These are phyloP conservation scores for Geotrichum phurueaensis DNA, from an alignment of 1,139 yeast species.

Conservation along the genomic window DNA sequence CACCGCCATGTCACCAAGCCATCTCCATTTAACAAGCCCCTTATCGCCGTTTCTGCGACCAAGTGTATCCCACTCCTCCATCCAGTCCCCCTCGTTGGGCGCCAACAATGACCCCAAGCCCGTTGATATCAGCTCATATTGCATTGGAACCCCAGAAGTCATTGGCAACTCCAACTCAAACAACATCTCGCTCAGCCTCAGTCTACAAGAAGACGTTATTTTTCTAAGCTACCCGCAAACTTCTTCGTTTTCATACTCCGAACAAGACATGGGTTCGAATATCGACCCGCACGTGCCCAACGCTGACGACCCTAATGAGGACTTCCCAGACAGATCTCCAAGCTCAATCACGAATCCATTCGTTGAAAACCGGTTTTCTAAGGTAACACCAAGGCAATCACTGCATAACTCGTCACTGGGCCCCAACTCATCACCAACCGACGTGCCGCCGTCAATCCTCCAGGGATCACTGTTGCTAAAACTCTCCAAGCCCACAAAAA, in stretches of 20 bases:
- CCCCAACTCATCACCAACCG: conserved; percentile 24
- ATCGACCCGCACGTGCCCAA: neutral
- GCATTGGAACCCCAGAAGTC: conserved; percentile 33
- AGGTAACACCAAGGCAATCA: neutral
- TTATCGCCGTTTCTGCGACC: neutral
- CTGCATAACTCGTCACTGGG: conserved; percentile 9
- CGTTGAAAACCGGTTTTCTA: neutral
- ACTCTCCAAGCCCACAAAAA: conserved; percentile 63
- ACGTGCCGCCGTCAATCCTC: conserved; percentile 65
- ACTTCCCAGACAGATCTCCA: conserved; percentile 13
- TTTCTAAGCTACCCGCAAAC: conserved; percentile 28
- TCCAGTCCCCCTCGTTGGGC: neutral
- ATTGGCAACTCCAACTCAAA: conserved; percentile 30
- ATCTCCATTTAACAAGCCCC: neutral
- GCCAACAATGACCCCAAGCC: neutral
- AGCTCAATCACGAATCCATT: conserved; percentile 5
- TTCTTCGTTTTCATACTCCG: conserved; percentile 23
- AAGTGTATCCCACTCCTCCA: neutral
- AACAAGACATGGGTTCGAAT: conserved; percentile 21
- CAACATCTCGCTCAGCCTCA: conserved; percentile 30
- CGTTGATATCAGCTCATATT: conserved; percentile 25
- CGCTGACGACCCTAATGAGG: conserved; percentile 1
- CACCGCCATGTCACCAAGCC: neutral
- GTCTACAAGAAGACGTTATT: conserved; percentile 34
- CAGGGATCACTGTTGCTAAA: conserved; percentile 74